These are phyloP conservation scores for Dendrocalamus latiflorus DNA, from an alignment of 202 grass and related monocot genomes.

Conservation along the genomic window DNA sequence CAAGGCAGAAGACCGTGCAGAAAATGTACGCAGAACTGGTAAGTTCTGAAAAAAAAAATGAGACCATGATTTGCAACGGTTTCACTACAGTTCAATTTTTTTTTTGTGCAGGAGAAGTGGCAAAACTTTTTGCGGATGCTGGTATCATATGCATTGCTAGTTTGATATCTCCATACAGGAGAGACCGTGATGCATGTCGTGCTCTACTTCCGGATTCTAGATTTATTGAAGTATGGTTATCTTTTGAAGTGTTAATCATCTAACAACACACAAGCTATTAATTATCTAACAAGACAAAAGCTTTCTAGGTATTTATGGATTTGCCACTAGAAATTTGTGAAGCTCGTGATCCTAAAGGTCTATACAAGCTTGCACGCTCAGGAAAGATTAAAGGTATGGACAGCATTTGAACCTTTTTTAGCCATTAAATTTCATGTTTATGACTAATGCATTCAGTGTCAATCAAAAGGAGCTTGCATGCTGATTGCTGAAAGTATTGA, in stretches of 20 bases:
- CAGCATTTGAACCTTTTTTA: neutral
- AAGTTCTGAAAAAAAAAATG: conserved; percentile 13
- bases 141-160: conserved; percentile 89
- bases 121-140: conserved; percentile 91
- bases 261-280: conserved; percentile 21
- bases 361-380: conserved; percentile 91
- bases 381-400: conserved; percentile 91
- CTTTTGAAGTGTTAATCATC: conserved; percentile 21
- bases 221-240: conserved; percentile 76
- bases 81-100: conserved; percentile 9
- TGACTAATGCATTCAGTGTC: neutral
- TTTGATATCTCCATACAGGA: conserved; percentile 96
- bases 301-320: conserved; percentile 79
- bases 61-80: neutral
- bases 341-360: conserved; percentile 88
- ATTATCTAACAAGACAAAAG: neutral
- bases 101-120: conserved; percentile 70
- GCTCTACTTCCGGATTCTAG: conserved; percentile 68
- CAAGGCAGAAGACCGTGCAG: conserved; percentile 76
- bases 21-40: conserved; percentile 93
- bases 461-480: neutral
- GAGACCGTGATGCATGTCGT: conserved; percentile 82
- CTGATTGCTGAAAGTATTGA: neutral
- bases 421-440: neutral
- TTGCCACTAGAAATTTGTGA: conserved; percentile 82